Evolutionary conservation across 2,329 filamentous ascomycete species (phyloP), one percentile per base, ranked within the genome.

Genomic region (Furcasterigmium sp.): DNA sequence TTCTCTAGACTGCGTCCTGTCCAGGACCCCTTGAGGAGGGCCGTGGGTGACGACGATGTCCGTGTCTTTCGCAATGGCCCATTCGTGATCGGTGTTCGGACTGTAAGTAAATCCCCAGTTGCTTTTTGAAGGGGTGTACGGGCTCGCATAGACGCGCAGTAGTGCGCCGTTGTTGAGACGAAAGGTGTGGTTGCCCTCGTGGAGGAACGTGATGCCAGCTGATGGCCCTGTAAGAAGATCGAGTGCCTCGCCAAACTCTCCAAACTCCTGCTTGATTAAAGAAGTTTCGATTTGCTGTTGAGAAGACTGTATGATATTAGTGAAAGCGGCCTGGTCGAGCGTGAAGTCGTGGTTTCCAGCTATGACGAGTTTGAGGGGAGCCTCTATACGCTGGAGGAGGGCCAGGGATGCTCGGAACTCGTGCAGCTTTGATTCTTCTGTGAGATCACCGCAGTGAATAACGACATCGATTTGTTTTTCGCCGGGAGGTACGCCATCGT

Each of bases 1-100:
- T 19, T 60, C 39, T n/a, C 45, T 48, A 8, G 43, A 49, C 3
- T 52, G 43, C 8, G 65, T 64, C 3, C 53, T 49, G 52, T 82
- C 76, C 39, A 78, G 56, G 2, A 82, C 57, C 2, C 74, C 73
- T 8, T 51, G 58, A 0, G 76, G 75, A 3, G 76, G 77, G 0
- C 77, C 75, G 44, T 82, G 76, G 0, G 76, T 80, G 17, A 80
- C 67, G 21, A 64, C 70, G 1, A 80, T 44, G 48, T 81, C 71
- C 1, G 65, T 57, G 1, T 50, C 58, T 0, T 54, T 4, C 0
- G 53, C 52, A 25, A 73, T 65, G 9, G 47, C 39, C 29, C 68
- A 72, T 4, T 54, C 41, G 51, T 76, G 75, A 0, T 57, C 56
- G 3, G 59, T 43, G 0, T 56, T 34, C 2, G 35, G 35, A 5